Evolutionary conservation across 768 basidiomycete genomes (phyloP), one percentile per base, ranked within the genome.

Genomic region (Termitomyces sp.): DNA sequence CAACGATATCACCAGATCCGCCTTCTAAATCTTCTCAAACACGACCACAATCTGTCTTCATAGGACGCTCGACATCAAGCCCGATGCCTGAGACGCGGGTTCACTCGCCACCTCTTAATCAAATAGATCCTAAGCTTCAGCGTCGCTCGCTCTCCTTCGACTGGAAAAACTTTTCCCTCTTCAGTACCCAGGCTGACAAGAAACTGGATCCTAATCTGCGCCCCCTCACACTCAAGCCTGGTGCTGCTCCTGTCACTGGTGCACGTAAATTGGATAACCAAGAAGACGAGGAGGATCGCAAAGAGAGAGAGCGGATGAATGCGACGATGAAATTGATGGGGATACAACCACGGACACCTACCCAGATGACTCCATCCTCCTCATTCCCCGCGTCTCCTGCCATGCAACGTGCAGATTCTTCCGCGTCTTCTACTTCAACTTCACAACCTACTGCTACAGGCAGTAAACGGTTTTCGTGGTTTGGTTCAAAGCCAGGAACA

Each of bases 301-400:
- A 79, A 59, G 94, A 96, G 71, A 78, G 95, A 54, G 94, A 94
- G 68, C 82, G 94, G 16, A 76, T 98, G 54, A 80, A 88, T 61
- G 92, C 92, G 16, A 92, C 93, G 27, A 90, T 98, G 89, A 91
- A 93, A 68, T 74, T 96, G 28, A 93, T 95, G 88, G 96, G 96
- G 5, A 91, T 96, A 58, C 85, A 88, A 68, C 84, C 86, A 30
- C 67, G 21, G 19, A 57, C 75, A n/a, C 65, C 76, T 49, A 72
- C 79, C 14, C 70, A 80, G n/a, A 66, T 76, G 2, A 59, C 69
- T 54, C 64, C 67, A 34, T 57, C 61, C n/a, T 65, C 63, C 52
- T 34, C 61, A 40, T 67, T 68, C 49, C 64, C 70, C 23, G 39
- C 67, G n/a, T 57, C 56, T 39, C 47, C 56, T 21, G 58, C 63